Evolutionary conservation across 2,329 filamentous ascomycete genomes (phyloP), one percentile per base, ranked within the genome.

Genomic region (Stachybotrys chartarum): DNA sequence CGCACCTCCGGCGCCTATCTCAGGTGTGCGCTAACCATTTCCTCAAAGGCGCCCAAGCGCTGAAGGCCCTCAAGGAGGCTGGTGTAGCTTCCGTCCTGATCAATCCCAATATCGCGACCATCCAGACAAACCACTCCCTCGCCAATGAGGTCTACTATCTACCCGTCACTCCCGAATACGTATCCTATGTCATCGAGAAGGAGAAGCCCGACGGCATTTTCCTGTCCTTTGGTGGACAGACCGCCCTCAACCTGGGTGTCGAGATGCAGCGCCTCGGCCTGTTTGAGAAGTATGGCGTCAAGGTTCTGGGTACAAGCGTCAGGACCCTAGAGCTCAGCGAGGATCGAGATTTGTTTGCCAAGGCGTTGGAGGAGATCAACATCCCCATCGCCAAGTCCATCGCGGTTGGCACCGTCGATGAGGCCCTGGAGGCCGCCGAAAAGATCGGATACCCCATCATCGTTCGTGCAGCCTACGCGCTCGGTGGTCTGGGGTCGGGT

Each of bases 71-170:
- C 59, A 97, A 96, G 76, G 93, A 97, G 77, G 93, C 92, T 60
- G 91, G 91, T 58, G 90, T 97, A 58, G 77, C 86, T 63, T 96
- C 93, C 10, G 89, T 97, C 55, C 85, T 97, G 61, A 92, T 97
- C 72, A 97, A 97, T 76, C 93, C 93, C 66, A 97, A 97, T 73
- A 97, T 97, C 71, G 93, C 93, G 58, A 97, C 94, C 56, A 97
- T 97, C 68, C 93, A 97, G 77, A 97, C 93, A 65, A 91, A 95
- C 72, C 93, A 97, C 80, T 87, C 88, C 67, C 88, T 97, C 70
- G 91, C 91, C 68, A 93, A 97, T 70, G 92, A 97, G 77, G 89
- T 97, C 68, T 97, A 97, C 81, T 97, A 97, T 75, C 87, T 97
- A 44, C 94, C 94, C 55, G 92, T 99, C 66, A 99, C 94, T 17